Base-by-base conservation (phyloP, 257 asterid genomes). In the Jacaranda copaia region DNA sequence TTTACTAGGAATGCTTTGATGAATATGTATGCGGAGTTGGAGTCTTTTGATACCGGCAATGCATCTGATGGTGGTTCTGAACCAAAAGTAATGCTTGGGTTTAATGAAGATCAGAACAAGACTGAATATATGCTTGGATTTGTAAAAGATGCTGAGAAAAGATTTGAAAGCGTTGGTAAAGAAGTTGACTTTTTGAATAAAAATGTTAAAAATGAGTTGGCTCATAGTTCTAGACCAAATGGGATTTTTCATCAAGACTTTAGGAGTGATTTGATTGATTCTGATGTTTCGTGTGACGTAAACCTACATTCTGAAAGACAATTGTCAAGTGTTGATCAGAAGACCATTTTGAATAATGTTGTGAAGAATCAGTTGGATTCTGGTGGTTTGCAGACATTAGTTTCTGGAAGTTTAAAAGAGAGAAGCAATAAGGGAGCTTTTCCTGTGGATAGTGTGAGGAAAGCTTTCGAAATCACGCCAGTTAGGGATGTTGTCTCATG, bases 11-110 rank as follows among this genome's bases (percentile, higher is more conserved):
- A 92, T 78, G 97, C 99, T 0, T 81, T 95, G 61, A 90, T 95
- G 98, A 89, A 87, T 70, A 87, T 95, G 98, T 95, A 95, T 79
- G 90, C 88, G 5, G 89, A 90, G 87, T 76, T 95, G 93, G 92
- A 85, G 80, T 16, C 59, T 57, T 79, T 51, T 11, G 73, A 5
- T 76, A 86, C 62, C 1, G 64, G 5, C 2, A 19, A 79, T 7
- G 71, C 85, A 93, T 77, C 84, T 59, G 97, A 86, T 85, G 84
- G 61, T 73, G 66, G 70, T 73, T 77, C 93, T 74, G 84, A 88
- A 51, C 57, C 77, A 79, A 72, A 55, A 7, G 13, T 15, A n/a
- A 11, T 48, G 35, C 5, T 32, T 15, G 63, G 81, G 40, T 20
- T 56, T 42, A 49, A 70, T 64, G 63, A 70, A 6, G 68, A 46